Evolutionary conservation across 2,329 filamentous ascomycete genomes (phyloP), one percentile per base, ranked within the genome.

Genomic region (Aspergillus tanneri): DNA sequence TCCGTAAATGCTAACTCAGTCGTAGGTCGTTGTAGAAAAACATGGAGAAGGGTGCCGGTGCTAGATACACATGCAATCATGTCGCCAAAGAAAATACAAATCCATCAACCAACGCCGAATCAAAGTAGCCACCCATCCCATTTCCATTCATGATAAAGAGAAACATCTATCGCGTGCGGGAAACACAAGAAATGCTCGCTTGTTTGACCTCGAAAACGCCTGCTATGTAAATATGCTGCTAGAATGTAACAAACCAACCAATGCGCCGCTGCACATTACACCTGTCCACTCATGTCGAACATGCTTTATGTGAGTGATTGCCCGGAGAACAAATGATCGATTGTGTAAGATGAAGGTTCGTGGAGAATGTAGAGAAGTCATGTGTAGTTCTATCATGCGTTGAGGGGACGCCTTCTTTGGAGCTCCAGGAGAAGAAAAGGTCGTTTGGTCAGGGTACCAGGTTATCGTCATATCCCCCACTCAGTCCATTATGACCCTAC

Each of bases 211-310:
- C 23, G n/a, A 50, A 46, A 55, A 55, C 57, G 50, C 54, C 52
- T 40, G 47, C 30, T 54, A 38, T 49, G 46, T 52, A 44, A 52
- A 59, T n/a, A n/a, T 55, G 56, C 56, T 55, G 43, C 43, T 46
- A 41, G 47, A 23, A 37, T 24, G 47, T 37, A 45, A 43, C 22
- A 41, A 45, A 47, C 53, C 38, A 47, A 45, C 18, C 47, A 37
- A 57, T 58, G 57, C 53, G 51, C 34, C 47, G 47, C n/a, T n/a
- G n/a, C 54, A 54, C 56, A 55, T 60, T 49, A 56, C 43, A 54
- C 51, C 56, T n/a, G 47, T 59, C 52, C 50, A 52, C 43, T 58
- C 58, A 55, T 58, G 43, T 50, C 40, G 46, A 56, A 56, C 40
- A 51, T 45, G 43, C 37, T 38, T 47, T 53, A 52, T 58, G 54